Evolutionary conservation across 169 alveolate genomes (phyloP).

Genomic region (Eimeria praecox): DNA sequence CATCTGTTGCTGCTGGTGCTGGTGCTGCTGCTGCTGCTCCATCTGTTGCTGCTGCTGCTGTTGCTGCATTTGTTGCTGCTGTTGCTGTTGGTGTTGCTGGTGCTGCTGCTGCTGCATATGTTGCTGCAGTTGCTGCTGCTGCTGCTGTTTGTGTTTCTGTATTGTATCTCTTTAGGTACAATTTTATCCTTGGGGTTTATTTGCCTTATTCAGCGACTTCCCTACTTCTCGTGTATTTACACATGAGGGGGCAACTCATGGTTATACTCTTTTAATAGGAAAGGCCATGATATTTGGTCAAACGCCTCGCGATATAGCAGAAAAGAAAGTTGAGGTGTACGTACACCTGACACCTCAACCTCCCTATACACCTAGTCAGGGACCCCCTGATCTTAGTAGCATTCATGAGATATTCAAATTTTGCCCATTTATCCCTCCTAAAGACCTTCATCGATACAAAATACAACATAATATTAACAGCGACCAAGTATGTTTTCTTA

Average conservation of each 20-base stretch:
- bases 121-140: slow-evolving; percentile 16
- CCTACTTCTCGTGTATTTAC: slow-evolving; percentile 11
- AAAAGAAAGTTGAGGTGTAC: slow-evolving; percentile 26
- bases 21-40: background rate
- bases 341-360: slow-evolving; percentile 17
- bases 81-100: background rate
- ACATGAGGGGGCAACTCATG: background rate
- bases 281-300: slow-evolving; percentile 48
- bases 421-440: slow-evolving; percentile 11
- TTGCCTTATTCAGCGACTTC: slow-evolving; percentile 17
- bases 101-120: background rate
- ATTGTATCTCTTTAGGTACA: slow-evolving; percentile 1
- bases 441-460: background rate
- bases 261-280: slow-evolving; percentile 9
- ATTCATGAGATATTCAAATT: slow-evolving; percentile 6
- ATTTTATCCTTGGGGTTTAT: slow-evolving; percentile 50
- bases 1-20: too few species aligned
- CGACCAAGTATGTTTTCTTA: slow-evolving; percentile 7
- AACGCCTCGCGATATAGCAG: slow-evolving; percentile 29
- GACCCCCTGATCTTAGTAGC: slow-evolving; percentile 11
- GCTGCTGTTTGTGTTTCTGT: slow-evolving; percentile 8
- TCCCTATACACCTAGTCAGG: background rate
- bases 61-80: background rate
- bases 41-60: background rate
- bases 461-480: background rate